phyloP scores from a whole-genome alignment of 441 rosid genomes.

The Erodium texanum region DNA sequence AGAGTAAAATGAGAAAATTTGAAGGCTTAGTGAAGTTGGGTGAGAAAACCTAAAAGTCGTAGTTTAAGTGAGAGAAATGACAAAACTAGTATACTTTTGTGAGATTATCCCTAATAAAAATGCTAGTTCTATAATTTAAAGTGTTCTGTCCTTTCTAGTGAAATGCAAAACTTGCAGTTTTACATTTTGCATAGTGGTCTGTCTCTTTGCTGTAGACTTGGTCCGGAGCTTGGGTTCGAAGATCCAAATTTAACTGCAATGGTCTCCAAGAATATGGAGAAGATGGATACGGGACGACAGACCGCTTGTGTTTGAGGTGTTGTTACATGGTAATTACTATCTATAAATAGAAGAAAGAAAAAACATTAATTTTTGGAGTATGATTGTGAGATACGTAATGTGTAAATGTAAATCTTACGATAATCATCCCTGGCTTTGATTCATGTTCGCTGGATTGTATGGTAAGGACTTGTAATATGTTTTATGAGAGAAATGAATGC shows the following conservation, averaged over 20 bases:
- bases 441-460: neutral
- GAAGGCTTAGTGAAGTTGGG: no score
- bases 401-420: neutral
- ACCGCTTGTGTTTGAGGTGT: conserved; percentile 47
- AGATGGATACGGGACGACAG: conserved; percentile 41
- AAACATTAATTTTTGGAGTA: conserved; percentile 8
- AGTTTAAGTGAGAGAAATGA: no score
- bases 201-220: conserved; percentile 34
- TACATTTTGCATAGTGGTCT: neutral
- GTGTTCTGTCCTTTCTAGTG: neutral
- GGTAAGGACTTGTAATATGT: neutral
- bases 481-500: neutral
- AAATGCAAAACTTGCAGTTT: neutral
- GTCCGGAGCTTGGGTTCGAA: conserved; percentile 69
- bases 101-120: no score
- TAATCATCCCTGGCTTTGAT: neutral
- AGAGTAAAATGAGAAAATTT: no score
- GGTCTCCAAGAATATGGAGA: conserved; percentile 49
- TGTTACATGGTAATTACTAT: conserved; percentile 23
- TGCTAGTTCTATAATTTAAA: neutral
- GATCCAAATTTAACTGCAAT: conserved; percentile 77
- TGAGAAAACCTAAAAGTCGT: no score
- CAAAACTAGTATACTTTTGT: no score
- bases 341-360: conserved; percentile 9
- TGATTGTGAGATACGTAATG: conserved; percentile 9